Base-by-base conservation (phyloP, 805 yeast species). In the Candida anglica region DNA sequence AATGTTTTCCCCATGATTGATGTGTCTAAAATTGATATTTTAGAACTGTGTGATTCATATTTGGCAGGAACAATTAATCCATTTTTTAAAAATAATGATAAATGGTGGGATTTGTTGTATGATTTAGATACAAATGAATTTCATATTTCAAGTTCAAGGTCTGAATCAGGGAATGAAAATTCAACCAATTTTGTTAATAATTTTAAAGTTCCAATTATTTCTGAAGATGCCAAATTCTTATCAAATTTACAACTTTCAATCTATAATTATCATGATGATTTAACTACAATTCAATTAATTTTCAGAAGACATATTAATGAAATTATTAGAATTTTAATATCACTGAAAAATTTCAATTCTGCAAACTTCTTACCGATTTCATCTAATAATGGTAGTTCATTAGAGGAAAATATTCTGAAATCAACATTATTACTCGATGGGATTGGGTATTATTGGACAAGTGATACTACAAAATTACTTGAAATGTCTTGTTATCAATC, bases 61-160 rank as follows among this genome's bases (percentile, higher is more conserved):
- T 57, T 82, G 30, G 71, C 83, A 2, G 91, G 91, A 3, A 80
- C 87, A 3, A 75, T 81, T 26, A 82, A 82, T 48, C 73, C 81
- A 11, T 71, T 79, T 26, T 74, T 82, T 48, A 77, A 76, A 46
- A 66, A 72, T 20, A 71, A 71, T 37, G 64, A 61, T 20, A 65
- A 64, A 28, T 48, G 73, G 15, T 81, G 84, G 82, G 85, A 82
- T 51, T 52, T 77, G 20, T 67, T 75, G 39, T 73, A 77, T 37
- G 80, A 82, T 50, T 46, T 82, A 40, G 88, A 81, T 46, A 32
- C 66, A 0, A 72, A 71, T 29, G 69, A 63, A 34, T 46, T 77
- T 25, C 34, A 32, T 14, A 32, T 32, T 8, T 23, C 27, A 10
- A 26, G 16, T 14, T 28, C 34, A 9, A 23, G 34, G 8, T 32